These are phyloP conservation scores for Cornus kousa DNA, from an alignment of 148 eudicot genomes.

Conservation along the genomic window DNA sequence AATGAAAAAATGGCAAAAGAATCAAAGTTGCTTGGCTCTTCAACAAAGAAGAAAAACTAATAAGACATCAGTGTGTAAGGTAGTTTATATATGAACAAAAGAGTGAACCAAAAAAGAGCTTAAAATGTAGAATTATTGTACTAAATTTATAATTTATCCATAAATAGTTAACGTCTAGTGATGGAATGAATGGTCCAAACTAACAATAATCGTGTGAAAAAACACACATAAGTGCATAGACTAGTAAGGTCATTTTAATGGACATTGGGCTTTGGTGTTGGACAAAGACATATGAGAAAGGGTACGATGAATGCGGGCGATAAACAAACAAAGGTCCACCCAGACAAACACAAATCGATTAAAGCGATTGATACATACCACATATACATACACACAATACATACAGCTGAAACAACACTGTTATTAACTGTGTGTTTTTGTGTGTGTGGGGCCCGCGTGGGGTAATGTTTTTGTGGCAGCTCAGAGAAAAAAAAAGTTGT, in stretches of 20 bases:
- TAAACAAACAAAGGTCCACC: constrained; percentile 8
- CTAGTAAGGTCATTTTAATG: background rate
- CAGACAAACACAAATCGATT: constrained; percentile 6
- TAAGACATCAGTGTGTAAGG: no score
- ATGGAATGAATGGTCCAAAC: background rate
- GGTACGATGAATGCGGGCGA: constrained; percentile 35
- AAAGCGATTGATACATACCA: background rate
- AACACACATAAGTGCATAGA: background rate
- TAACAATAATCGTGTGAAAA: background rate
- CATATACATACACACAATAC: background rate
- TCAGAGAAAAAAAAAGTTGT: no score
- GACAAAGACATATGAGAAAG: constrained; percentile 17
- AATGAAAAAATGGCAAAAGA: no score
- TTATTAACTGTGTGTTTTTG: background rate
- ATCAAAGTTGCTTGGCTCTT: no score
- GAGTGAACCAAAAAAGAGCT: no score
- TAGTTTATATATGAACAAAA: no score
- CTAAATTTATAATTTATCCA: no score
- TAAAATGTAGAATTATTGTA: no score
- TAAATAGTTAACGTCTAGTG: no score
- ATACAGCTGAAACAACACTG: background rate
- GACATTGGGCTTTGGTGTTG: background rate
- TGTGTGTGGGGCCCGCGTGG: background rate
- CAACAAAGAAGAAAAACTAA: no score
- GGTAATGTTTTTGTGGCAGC: background rate